A percentile compares a stretch with the other conserved stretches of the same genome.
phyloP scores from a whole-genome alignment of 2,329 filamentous ascomycete genomes.

The Xenoacremonium recifei region DNA sequence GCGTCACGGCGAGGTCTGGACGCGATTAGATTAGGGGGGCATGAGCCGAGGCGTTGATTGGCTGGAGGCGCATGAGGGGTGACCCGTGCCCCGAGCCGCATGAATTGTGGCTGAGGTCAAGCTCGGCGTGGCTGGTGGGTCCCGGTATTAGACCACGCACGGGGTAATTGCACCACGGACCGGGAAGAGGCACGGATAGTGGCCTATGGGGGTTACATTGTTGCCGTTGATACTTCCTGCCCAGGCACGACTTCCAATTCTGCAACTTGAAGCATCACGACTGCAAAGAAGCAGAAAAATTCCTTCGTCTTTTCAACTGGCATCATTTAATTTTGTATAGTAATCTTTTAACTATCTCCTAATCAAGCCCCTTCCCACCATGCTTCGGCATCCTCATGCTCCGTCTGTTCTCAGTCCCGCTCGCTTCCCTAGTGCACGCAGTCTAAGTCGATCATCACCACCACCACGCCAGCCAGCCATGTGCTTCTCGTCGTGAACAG shows the following conservation, averaged over 20 bases:
- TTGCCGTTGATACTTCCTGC: background rate
- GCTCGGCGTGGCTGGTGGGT: too few relatives aligned
- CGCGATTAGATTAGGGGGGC: constrained; percentile 3
- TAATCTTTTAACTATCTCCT: too few relatives aligned
- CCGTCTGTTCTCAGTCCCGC: too few relatives aligned
- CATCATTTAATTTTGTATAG: background rate
- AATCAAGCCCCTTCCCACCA: too few relatives aligned
- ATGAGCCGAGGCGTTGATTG: constrained; percentile 5
- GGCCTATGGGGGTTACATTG: background rate
- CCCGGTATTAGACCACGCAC: too few relatives aligned
- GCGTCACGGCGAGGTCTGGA: background rate
- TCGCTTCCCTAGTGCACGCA: too few relatives aligned
- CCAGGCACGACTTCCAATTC: background rate
- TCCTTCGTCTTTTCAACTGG: background rate
- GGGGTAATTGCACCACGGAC: too few relatives aligned
- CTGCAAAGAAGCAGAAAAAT: background rate
- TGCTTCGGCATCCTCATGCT: too few relatives aligned
- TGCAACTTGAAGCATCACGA: background rate
- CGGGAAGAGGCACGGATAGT: background rate
- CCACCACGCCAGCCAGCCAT: too few relatives aligned
- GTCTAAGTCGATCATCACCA: too few relatives aligned
- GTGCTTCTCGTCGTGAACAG: too few relatives aligned
- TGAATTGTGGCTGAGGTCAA: too few relatives aligned
- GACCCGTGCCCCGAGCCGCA: background rate
- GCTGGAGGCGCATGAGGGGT: background rate